Evolutionary conservation across 495 filamentous ascomycete genomes (phyloP).

Genomic region (Penicillium malachiteum): DNA sequence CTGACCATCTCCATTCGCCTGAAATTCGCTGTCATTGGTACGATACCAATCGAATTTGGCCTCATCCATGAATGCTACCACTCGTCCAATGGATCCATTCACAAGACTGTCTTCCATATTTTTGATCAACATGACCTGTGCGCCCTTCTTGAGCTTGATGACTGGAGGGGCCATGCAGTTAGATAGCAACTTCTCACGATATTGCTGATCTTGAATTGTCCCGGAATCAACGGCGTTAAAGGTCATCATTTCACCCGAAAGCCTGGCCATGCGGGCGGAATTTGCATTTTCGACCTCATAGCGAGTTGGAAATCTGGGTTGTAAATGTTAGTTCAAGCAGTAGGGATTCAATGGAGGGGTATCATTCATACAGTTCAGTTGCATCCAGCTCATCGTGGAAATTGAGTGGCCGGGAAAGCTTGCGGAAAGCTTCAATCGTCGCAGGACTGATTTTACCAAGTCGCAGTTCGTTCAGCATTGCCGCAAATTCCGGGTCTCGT

Average conservation of each 20-base stretch:
- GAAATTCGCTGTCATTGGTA: conserved; percentile 55
- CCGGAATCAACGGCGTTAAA: conserved; percentile 79
- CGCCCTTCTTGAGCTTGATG: conserved; percentile 82
- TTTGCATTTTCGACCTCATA: conserved; percentile 89
- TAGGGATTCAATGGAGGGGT: not conserved
- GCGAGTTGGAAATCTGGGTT: conserved; percentile 78
- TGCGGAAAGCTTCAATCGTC: conserved; percentile 70
- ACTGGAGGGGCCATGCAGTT: conserved; percentile 88
- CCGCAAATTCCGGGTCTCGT: conserved; percentile 85
- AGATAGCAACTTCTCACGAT: conserved; percentile 73
- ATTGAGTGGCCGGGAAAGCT: conserved; percentile 64
- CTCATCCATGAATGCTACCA: conserved; percentile 85
- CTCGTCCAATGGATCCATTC: conserved; percentile 87
- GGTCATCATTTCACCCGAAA: conserved; percentile 64
- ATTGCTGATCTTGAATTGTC: conserved; percentile 58
- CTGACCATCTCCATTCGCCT: conserved; percentile 35
- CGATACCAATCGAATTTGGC: conserved; percentile 66
- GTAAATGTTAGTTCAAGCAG: conserved; percentile 28
- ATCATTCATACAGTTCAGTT: conserved; percentile 71
- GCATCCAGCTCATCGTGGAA: conserved; percentile 79
- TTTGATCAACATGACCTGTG: conserved; percentile 99
- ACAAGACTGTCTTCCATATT: conserved; percentile 93
- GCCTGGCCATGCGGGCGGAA: conserved; percentile 62
- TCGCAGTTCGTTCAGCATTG: conserved; percentile 97
- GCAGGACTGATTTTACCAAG: conserved; percentile 70